Evolutionary conservation across 345 rosid species (phyloP).

Genomic region (Gossypium raimondii): DNA sequence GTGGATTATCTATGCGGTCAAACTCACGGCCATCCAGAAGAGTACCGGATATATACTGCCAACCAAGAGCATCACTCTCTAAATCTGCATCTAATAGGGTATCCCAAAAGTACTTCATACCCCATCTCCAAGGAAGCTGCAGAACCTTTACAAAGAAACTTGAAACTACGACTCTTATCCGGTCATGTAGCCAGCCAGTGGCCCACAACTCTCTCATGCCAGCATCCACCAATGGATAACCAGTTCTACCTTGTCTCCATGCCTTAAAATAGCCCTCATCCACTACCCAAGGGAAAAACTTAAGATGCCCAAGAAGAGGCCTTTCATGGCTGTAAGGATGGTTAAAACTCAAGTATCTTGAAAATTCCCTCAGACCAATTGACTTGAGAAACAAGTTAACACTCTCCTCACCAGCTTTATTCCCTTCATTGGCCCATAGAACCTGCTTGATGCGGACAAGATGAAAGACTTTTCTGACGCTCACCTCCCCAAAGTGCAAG

Average conservation of each 20-base stretch:
- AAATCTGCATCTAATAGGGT: slow-evolving; percentile 93
- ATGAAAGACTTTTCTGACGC: slow-evolving; percentile 93
- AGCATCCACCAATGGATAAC: slow-evolving; percentile 95
- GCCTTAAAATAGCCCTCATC: slow-evolving; percentile 87
- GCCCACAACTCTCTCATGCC: slow-evolving; percentile 99
- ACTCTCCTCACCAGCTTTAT: slow-evolving; percentile 87
- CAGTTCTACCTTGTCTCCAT: slow-evolving; percentile 99
- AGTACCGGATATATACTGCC: slow-evolving; percentile 97
- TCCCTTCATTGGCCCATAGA: slow-evolving; percentile 91
- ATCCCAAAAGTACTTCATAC: slow-evolving; percentile 99
- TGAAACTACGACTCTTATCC: slow-evolving; percentile 92
- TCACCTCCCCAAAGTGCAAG: slow-evolving; percentile 95
- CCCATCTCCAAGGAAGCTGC: slow-evolving; percentile 99
- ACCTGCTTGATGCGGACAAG: slow-evolving; percentile 90
- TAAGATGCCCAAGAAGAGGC: slow-evolving; percentile 92
- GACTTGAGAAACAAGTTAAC: slow-evolving; percentile 90
- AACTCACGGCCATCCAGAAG: slow-evolving; percentile 90
- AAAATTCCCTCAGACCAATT: slow-evolving; percentile 92
- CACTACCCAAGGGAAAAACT: slow-evolving; percentile 90
- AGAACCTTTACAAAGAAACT: slow-evolving; percentile 97
- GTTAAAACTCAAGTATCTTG: slow-evolving; percentile 89
- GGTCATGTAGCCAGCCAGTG: slow-evolving; percentile 93
- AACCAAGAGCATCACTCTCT: slow-evolving; percentile 97
- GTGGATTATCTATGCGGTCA: slow-evolving; percentile 90
- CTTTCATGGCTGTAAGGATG: slow-evolving; percentile 91